phyloP scores from a whole-genome alignment of 345 rosid species.

The Syzygium jambos region DNA sequence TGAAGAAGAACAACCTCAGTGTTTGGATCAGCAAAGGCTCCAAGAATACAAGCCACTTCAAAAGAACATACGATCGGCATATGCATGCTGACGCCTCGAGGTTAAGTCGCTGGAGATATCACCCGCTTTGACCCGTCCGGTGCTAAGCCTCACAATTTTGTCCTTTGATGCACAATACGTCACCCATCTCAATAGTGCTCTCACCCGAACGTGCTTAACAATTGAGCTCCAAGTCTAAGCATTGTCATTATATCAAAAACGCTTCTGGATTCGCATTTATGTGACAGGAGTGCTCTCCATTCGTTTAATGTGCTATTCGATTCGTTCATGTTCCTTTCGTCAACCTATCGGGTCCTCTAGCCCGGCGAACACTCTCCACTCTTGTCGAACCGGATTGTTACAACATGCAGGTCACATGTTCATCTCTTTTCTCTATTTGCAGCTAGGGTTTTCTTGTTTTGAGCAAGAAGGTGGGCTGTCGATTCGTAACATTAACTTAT shows the following conservation, averaged over 20 bases:
- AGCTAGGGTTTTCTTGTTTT: neutral
- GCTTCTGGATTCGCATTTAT: neutral
- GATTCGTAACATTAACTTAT: neutral
- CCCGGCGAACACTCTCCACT: rapidly evolving
- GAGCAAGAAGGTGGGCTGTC: neutral
- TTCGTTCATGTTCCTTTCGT: neutral
- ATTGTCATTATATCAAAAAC: neutral
- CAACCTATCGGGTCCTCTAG: rapidly evolving
- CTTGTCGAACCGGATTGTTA: rapidly evolving
- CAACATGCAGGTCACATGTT: rapidly evolving
- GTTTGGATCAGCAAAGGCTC: neutral
- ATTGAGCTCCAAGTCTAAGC: rapidly evolving
- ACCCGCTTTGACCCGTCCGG: rapidly evolving
- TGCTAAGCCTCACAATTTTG: too few relatives aligned
- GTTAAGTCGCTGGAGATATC: rapidly evolving
- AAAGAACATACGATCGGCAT: neutral
- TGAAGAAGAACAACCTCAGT: neutral
- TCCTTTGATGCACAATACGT: too few relatives aligned
- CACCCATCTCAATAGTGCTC: neutral
- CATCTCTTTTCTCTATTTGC: neutral
- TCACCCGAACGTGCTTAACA: neutral
- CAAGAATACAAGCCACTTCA: neutral
- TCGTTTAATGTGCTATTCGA: rapidly evolving
- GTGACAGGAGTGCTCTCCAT: neutral
- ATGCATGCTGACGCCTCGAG: neutral